Evolutionary conservation across 2,329 filamentous ascomycete species (phyloP).

Genomic region (Scedosporium apiospermum): DNA sequence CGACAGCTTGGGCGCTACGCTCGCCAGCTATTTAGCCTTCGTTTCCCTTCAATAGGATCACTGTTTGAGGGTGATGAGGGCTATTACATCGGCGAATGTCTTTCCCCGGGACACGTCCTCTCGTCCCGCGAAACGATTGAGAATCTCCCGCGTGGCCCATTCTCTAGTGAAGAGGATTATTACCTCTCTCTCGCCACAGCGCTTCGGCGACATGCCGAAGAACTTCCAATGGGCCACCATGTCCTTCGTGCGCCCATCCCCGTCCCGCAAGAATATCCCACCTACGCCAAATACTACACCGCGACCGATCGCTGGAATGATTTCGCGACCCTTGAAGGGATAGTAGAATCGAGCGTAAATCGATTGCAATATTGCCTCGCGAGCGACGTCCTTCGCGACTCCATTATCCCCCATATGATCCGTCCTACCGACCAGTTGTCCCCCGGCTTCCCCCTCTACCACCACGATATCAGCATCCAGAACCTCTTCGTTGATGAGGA

Average conservation of each 20-base stretch:
- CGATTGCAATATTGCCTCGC: constrained; percentile 11
- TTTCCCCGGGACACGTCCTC: constrained; percentile 9
- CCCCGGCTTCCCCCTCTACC: constrained; percentile 13
- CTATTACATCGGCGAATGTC: constrained; percentile 11
- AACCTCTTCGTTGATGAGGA: constrained; percentile 19
- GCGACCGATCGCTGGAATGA: constrained; percentile 13
- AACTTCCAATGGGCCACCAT: constrained; percentile 11
- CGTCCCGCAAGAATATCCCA: constrained; percentile 9
- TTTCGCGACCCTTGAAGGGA: constrained; percentile 9
- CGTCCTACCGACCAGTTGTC: constrained; percentile 7
- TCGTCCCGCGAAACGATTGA: constrained; percentile 9
- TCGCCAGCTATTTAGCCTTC: constrained; percentile 16
- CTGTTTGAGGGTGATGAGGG: constrained; percentile 16
- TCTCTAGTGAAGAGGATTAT: constrained; percentile 9
- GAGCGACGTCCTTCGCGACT: constrained; percentile 9
- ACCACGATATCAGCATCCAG: constrained; percentile 16
- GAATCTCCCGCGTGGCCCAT: constrained; percentile 10
- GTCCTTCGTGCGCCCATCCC: constrained; percentile 11
- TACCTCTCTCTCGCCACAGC: constrained; percentile 10
- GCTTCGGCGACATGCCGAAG: constrained; percentile 11
- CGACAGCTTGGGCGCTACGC: constrained; percentile 16
- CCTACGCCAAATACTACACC: constrained; percentile 8
- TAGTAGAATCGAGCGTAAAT: constrained; percentile 10
- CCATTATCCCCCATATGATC: constrained; percentile 10
- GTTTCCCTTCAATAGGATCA: constrained; percentile 18